Evolutionary conservation across 1,284 basidiomycete genomes (phyloP), one percentile per base, ranked within the genome.

Genomic region (Spongiforma sp.): DNA sequence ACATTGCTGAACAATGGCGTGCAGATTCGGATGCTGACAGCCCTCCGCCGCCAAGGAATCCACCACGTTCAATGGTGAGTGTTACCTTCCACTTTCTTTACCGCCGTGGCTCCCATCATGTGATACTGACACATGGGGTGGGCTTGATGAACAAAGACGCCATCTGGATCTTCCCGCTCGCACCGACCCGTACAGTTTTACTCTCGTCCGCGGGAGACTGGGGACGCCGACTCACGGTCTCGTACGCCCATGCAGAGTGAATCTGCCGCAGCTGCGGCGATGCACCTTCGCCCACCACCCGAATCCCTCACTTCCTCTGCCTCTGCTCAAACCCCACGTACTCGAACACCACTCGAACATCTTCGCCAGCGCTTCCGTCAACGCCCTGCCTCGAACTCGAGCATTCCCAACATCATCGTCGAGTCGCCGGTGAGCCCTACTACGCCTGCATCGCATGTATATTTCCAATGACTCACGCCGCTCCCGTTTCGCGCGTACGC

Each of bases 381-480:
- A 24, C 77, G 75, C n/a, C 71, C 68, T 5, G 61, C 65, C 19
- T 79, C 79, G 3, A 62, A 60, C 1, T 70, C 70, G 28, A 71
- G 61, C 43, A 71, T 79, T 26, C 79, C 77, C 14, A 65, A 77
- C 50, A 79, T 81, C 57, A 56, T 72, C 12, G 78, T 80, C 43
- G 71, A 81, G 58, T 72, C 77, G 34, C 79, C 79, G 32, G 77
- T 80, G 57, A 68, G 65, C 10, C n/a, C n/a, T n/a, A n/a, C n/a
- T n/a, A n/a, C n/a, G n/a, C n/a, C n/a, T n/a, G n/a, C n/a, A n/a
- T n/a, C n/a, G n/a, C n/a, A n/a, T n/a, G n/a, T n/a, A n/a, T n/a
- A n/a, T 19, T 39, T 21, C 1, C 34, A 52, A 58, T 66, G 9
- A 32, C 4, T 14, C 39, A 66, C 21, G 24, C 3, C 8, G n/a